Base-by-base conservation (phyloP, 345 rosid species). In the Aurinia saxatilis region DNA sequence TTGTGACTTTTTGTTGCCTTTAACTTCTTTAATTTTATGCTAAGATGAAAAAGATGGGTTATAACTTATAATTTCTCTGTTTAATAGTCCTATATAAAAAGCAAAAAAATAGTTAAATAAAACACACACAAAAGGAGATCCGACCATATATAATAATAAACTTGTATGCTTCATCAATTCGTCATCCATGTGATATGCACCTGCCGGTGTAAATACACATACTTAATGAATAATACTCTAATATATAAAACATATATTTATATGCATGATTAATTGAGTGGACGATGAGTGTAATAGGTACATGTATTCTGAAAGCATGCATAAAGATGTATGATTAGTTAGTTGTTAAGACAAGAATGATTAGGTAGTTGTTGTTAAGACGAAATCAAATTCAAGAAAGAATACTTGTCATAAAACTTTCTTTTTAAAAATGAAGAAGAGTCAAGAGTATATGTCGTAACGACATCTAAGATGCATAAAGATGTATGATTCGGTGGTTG, bases 131-230 rank as follows among this genome's bases (percentile, higher is more conserved):
- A 70, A 64, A 64, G 59, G 29, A 42, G 48, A 57, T 63, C 65
- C 65, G 53, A 63, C 53, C 47, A 57, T n/a, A n/a, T n/a, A n/a
- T n/a, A n/a, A n/a, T n/a, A n/a, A n/a, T n/a, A n/a, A n/a, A n/a
- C n/a, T n/a, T n/a, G n/a, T n/a, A n/a, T 70, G 25, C 31, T 46
- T 53, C 68, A 62, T 54, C 64, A 63, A 57, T 21, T 63, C 75
- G 75, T 71, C 75, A 71, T 52, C 75, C 75, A 71, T 71, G 75
- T 71, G 75, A 64, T 57, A 57, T 50, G 25, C 63, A 49, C 41
- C 39, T n/a, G n/a, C n/a, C 46, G 56, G 50, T 42, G 30, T 21
- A 12, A 15, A 30, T 16, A 18, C 29, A 50, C 5, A 35, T 27
- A 35, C 6, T 31, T 48, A 13, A 21, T n/a, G 18, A 53, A 2